Percentiles rank a stretch among this genome's conserved stretches.
phyloP scores from a whole-genome alignment of 1,284 basidiomycete species.

The Phlebopus sp. region DNA sequence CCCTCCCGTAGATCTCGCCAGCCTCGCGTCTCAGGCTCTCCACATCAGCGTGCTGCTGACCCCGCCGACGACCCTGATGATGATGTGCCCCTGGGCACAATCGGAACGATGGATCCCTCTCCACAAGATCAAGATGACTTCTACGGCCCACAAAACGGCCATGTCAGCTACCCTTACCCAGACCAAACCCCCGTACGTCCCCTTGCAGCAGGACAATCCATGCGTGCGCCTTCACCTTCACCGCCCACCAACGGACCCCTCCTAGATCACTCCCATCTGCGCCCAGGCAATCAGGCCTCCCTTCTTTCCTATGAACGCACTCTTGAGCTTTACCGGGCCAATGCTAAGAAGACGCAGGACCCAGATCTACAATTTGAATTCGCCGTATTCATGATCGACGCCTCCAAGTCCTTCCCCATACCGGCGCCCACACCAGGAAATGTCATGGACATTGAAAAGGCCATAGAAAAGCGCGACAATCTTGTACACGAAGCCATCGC shows the following conservation, averaged over 20 bases:
- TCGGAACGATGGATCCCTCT: constrained; percentile 21
- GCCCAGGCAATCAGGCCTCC: constrained; percentile 89
- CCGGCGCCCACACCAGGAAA: constrained; percentile 64
- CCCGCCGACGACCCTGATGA: constrained; percentile 33
- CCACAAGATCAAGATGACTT: constrained; percentile 38
- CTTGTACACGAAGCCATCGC: constrained; percentile 83
- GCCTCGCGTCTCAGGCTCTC: constrained; percentile 22
- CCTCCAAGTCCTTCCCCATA: constrained; percentile 83
- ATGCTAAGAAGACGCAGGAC: constrained; percentile 98
- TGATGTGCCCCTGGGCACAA: constrained; percentile 16
- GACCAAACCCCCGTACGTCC: constrained; percentile 27
- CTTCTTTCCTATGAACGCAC: constrained; percentile 94
- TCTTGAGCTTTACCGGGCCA: constrained; percentile 93
- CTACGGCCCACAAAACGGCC: constrained; percentile 27
- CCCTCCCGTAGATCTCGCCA: constrained; percentile 17
- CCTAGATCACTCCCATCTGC: constrained; percentile 91
- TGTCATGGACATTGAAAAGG: constrained; percentile 77
- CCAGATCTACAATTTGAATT: constrained; percentile 98
- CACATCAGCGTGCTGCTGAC: constrained; percentile 31
- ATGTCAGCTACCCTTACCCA: constrained; percentile 1
- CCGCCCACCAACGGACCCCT: constrained; percentile 63
- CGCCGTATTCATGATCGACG: constrained; percentile 98
- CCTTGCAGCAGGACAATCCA: constrained; percentile 36
- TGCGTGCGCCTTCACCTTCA: constrained; percentile 34
- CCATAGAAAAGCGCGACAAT: constrained; percentile 79